Base-by-base conservation (phyloP, 352 stramenopile genomes). In the Globisporangium splendens region DNA sequence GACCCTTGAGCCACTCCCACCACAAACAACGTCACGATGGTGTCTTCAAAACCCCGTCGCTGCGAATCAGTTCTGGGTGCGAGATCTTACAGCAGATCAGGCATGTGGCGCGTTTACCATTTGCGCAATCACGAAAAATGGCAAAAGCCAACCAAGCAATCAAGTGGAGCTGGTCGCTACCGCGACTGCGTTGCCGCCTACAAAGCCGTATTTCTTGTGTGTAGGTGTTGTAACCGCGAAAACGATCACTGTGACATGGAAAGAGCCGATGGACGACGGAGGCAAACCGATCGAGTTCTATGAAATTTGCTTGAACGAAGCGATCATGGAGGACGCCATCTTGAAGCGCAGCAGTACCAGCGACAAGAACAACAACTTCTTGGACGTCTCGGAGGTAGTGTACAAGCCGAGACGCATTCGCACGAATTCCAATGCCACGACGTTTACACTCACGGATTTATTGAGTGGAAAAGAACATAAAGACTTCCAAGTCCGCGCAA, bases 401-500 rank as follows among this genome's bases (percentile, higher is more conserved):
- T 90, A 88, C 68, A 84, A 77, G 38, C 47, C 63, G 20, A 68
- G 74, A 43, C 63, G 75, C 41, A 66, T 90, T 28, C 75, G 79
- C 8, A 88, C 78, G 18, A 61, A 71, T 15, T 89, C 79, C 0
- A 49, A 57, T 1, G 52, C 56, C 3, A 66, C 70, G 14, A 67
- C 57, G 3, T 70, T 83, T 50, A 84, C 56, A 7, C 61, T 89
- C 20, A 66, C 50, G 0, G 64, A 73, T 53, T 63, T 93, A 15
- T 59, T 89, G 13, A 88, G 77, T 39, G 83, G 83, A 3, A 79
- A 79, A 43, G 77, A 81, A 49, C 79, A 91, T 59, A 80, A 79
- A 17, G 47, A 86, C 21, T 83, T 91, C 46, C 75, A 79, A 46
- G 63, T 91, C 20, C 78, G 76, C 15, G 83, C 81, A 24, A 70